Evolutionary conservation across 176 grass and related monocot species (phyloP), one percentile per base, ranked within the genome.

Genomic region (Phragmites australis): DNA sequence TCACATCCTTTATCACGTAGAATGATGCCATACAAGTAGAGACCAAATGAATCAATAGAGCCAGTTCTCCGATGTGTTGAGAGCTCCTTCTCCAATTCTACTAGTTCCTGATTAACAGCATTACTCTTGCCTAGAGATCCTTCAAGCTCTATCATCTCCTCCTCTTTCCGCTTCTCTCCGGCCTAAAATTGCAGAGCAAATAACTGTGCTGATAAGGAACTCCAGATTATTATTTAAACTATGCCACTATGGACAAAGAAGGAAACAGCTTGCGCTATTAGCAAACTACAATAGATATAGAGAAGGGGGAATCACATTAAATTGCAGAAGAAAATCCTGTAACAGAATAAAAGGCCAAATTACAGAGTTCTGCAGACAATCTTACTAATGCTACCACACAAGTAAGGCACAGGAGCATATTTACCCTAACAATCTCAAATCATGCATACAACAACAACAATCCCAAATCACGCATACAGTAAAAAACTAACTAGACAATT

Each of bases 101-200:
- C 75, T 52, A 99, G 37, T 83, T 99, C 97, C 66, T 89, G 66
- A 81, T 99, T 99, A 64, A 88, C 82, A 78, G 75, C 80, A 72
- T 88, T 88, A 39, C 86, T 90, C 83, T 99, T 99, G 40, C 93
- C 97, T 54, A 99, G 62, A 21, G 97, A 89, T 77, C 93, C 97
- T 60, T 99, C 97, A 70, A 99, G 88, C 82, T 99, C 97, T 68
- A 95, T 88, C 72, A 84, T 87, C 86, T 99, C 97, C 65, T 93
- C 97, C 39, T 99, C 97, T 88, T 96, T 99, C 17, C 93, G 84
- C 72, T 91, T 96, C 79, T 96, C 97, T 82, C 97, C 96, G 69
- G 90, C 93, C 97, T 99, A 78, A 70, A 82, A 60, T 40, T 46
- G 49, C 41, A 66, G 73, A 79, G 44, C 23, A 89, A 80, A 80